Conservation (phyloP, 257 asterid species). For the Mitragyna speciosa region DNA sequence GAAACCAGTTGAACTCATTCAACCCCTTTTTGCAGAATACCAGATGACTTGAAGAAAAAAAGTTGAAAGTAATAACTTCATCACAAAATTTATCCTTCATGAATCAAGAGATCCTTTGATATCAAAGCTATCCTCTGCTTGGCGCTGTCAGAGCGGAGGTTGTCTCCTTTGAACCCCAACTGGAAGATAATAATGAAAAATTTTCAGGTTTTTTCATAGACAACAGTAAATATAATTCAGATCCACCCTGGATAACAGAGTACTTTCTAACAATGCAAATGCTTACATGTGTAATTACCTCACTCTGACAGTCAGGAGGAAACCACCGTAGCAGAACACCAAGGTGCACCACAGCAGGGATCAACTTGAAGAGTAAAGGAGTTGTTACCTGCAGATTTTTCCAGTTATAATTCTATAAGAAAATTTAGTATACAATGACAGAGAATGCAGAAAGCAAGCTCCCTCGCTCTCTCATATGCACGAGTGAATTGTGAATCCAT, state of each 20-base stretch:
- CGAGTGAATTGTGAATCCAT: too few species aligned
- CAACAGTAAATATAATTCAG: neutral
- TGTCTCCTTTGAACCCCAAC: slow-evolving; percentile 78
- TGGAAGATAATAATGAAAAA: slow-evolving; percentile 30
- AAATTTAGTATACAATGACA: neutral
- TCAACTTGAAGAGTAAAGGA: slow-evolving; percentile 89
- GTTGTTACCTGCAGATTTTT: slow-evolving; percentile 75
- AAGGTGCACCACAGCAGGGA: slow-evolving; percentile 93
- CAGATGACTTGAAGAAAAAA: neutral
- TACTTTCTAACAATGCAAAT: neutral
- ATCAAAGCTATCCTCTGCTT: slow-evolving; percentile 86
- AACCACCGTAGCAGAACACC: slow-evolving; percentile 93
- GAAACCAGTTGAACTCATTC: slow-evolving; percentile 7
- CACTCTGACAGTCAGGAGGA: slow-evolving; percentile 70
- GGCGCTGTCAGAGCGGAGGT: slow-evolving; percentile 73
- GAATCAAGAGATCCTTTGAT: slow-evolving; percentile 56
- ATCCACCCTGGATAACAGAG: neutral
- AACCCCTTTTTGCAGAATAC: neutral
- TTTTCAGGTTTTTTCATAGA: neutral
- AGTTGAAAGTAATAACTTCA: neutral
- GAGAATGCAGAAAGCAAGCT: neutral
- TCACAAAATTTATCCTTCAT: slow-evolving; percentile 29
- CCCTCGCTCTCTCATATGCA: too few species aligned
- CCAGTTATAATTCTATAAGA: neutral
- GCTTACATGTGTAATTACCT: slow-evolving; percentile 44